Evolutionary conservation across 1,284 basidiomycete species (phyloP).

Genomic region (Fomitopsis pinicola): DNA sequence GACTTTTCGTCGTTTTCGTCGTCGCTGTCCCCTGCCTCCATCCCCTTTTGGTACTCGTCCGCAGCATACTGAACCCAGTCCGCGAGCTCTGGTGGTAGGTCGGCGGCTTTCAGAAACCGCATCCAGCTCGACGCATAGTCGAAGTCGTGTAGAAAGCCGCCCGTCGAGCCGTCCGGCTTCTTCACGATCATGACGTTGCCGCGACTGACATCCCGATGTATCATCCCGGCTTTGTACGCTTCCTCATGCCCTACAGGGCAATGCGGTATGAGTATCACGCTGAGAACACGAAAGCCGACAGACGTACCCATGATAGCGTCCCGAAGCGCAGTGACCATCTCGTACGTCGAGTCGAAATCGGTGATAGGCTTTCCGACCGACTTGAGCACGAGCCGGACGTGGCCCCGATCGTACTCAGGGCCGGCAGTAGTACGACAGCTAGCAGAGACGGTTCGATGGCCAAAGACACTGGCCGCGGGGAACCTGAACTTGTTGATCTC

Average conservation of each 20-base stretch:
- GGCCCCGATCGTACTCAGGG: neutral
- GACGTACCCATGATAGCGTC: neutral
- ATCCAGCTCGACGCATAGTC: neutral
- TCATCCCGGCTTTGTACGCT: neutral
- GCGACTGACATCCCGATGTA: neutral
- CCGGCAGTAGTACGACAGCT: neutral
- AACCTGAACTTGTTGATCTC: neutral
- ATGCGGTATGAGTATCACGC: neutral
- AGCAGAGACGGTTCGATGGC: neutral
- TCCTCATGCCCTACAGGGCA: neutral
- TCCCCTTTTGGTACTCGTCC: too few relatives aligned
- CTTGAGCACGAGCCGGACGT: neutral
- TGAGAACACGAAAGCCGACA: too few relatives aligned
- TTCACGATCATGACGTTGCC: neutral
- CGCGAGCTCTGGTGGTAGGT: too few relatives aligned
- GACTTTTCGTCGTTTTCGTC: too few relatives aligned
- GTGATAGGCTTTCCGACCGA: neutral
- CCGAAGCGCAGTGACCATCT: neutral
- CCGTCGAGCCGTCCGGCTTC: neutral
- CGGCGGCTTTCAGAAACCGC: neutral
- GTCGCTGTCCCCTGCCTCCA: too few relatives aligned
- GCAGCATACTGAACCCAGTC: too few relatives aligned
- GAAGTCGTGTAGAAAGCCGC: neutral
- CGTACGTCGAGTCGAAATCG: neutral
- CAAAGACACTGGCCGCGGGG: neutral